These are phyloP conservation scores for Euptelea pleiosperma DNA, from an alignment of 164 flowering plant species.

Conservation along the genomic window DNA sequence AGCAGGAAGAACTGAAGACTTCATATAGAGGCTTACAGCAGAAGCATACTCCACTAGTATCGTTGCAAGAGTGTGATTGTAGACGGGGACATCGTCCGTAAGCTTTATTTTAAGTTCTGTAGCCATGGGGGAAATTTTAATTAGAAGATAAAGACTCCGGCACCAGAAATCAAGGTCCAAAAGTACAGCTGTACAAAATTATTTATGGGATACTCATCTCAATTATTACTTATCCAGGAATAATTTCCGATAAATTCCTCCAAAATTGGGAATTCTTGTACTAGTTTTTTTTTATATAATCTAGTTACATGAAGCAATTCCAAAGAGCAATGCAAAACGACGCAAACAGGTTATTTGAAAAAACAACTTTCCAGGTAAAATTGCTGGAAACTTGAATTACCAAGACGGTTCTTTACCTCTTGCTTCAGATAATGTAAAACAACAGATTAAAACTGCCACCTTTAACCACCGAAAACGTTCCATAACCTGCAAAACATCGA, in stretches of 20 bases:
- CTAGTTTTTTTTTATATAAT: too few species aligned
- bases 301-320: too few species aligned
- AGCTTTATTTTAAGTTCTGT: slow-evolving; percentile 48
- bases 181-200: too few species aligned
- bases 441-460: slow-evolving; percentile 30
- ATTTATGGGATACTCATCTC: too few species aligned
- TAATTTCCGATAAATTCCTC: too few species aligned
- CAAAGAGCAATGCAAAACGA: too few species aligned
- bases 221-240: too few species aligned
- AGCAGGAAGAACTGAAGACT: neutral
- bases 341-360: too few species aligned
- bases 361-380: too few species aligned
- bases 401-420: slow-evolving; percentile 42
- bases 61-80: slow-evolving; percentile 81
- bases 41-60: slow-evolving; percentile 88
- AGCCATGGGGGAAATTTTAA: slow-evolving; percentile 7
- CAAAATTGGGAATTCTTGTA: too few species aligned
- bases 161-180: neutral
- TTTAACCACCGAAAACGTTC: slow-evolving; percentile 33
- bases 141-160: neutral
- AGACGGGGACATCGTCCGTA: slow-evolving; percentile 27
- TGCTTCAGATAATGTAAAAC: slow-evolving; percentile 30
- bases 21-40: slow-evolving; percentile 56
- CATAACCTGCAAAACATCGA: slow-evolving; percentile 34
- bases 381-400: neutral